Base-by-base conservation (phyloP, 495 filamentous ascomycete species). In the Collariella sp. region DNA sequence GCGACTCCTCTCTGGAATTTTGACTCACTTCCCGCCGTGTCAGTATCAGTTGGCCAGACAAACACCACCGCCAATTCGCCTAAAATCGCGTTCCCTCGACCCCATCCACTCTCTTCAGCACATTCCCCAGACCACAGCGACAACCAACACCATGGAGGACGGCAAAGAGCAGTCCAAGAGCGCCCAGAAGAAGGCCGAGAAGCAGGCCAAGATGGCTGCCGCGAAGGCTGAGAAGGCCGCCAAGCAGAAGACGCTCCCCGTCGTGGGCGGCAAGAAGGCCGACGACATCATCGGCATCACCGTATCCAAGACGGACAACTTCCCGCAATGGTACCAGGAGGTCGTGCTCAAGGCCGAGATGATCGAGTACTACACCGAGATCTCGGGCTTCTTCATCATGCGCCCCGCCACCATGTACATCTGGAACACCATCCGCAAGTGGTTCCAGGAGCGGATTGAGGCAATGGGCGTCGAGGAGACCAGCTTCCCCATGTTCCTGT, bases 401-500 rank as follows among this genome's bases (percentile, higher is more conserved):
- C 88, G 89, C 71, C 86, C 86, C 49, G 80, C 83, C 60, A 85
- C 88, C 18, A 95, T 87, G 79, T 82, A 82, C 62, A 89, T 96
- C 68, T 98, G 93, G 93, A 89, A 91, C 71, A 76, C 81, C 36
- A 95, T 98, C 61, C 85, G 89, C 57, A 76, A 83, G 44, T 98
- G 83, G 83, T 97, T 98, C 75, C 85, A 93, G 66, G 72, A 76
- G 52, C 75, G 80, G 50, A 97, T 96, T 67, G 89, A 95, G 76
- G 82, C 77, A 22, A 79, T 96, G 70, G 89, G 87, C 39, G 93
- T 98, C 42, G 85, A 89, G 71, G 93, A 98, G 75, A 89, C 88
- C 69, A 91, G 87, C 62, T 98, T 96, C 69, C 93, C 91, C 40
- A 82, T 96, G 71, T 97, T 98, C 69, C 82, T 97, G 53, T 91